Base-by-base conservation (phyloP, 257 asterid species). In the Fraxinus excelsior region DNA sequence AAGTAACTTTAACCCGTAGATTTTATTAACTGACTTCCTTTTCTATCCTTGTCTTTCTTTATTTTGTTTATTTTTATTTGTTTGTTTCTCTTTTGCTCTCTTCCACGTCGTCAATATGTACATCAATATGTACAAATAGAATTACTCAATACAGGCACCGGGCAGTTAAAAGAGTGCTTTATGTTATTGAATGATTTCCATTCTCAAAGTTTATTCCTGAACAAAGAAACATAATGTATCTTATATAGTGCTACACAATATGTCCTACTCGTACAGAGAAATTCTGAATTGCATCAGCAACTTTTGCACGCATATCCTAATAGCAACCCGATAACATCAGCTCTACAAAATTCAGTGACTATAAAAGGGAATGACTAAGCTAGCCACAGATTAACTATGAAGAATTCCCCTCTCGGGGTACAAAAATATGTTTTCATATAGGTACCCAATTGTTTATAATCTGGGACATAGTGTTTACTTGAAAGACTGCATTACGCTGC, bases 401-500 rank as follows among this genome's bases (percentile, higher is more conserved):
- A 16, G 60, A 49, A 21, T 49, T 49, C 60, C 60, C 58, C 60
- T 14, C 26, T 18, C n/a, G 65, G 28, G 9, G 12, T 53, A 53
- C 26, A n/a, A 53, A 18, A 53, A 46, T 46, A 46, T 49, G 60
- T 42, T 14, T 49, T 49, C 5, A 16, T 16, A 49, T 49, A n/a
- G 25, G 35, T 74, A 28, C 34, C 35, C 71, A 19, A 49, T 10
- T 66, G 28, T 62, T 67, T 28, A 46, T 51, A 37, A 37, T 37
- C 40, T 37, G 10, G 40, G 40, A 37, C 18, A 32, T 76, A 40
- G 71, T 84, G 64, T 85, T 82, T 72, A 87, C 86, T 85, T 88
- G 82, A 84, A 84, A 9, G 91, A 74, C 78, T 74, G 90, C 75
- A 86, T 80, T 11, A 86, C 84, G 19, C 93, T 91, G 80, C 85